Conservation (phyloP, 257 asterid species). For the Capsicum chinense region DNA sequence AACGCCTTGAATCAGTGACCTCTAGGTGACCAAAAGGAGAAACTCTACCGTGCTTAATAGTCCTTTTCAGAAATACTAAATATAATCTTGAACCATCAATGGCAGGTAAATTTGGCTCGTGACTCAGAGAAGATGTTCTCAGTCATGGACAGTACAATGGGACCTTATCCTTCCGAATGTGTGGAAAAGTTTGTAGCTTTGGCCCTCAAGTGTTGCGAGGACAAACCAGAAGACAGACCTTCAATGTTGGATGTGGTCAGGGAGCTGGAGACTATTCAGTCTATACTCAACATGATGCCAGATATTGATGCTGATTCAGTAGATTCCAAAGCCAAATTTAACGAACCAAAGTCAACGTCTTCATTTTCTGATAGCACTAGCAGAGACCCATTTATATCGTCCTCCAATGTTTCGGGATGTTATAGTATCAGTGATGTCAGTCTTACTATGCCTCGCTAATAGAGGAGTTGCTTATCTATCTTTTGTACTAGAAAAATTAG, state of each 20-base stretch:
- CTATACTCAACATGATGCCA: constrained; percentile 49
- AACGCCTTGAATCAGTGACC: not conserved
- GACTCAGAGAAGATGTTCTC: constrained; percentile 64
- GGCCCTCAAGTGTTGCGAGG: constrained; percentile 74
- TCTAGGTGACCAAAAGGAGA: not conserved
- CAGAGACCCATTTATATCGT: constrained; percentile 46
- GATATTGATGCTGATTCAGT: constrained; percentile 37
- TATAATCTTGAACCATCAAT: not conserved
- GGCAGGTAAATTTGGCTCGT: constrained; percentile 68
- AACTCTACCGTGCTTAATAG: not conserved
- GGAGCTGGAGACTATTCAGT: constrained; percentile 61
- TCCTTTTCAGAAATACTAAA: not conserved
- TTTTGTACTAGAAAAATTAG: constrained; percentile 13
- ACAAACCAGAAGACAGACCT: constrained; percentile 74
- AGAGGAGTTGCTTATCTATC: constrained; percentile 25
- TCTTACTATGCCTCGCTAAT: constrained; percentile 64
- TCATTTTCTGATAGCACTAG: constrained; percentile 35
- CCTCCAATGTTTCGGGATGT: constrained; percentile 49
- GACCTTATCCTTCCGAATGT: constrained; percentile 65
- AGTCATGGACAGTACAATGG: constrained; percentile 75
- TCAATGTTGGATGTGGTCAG: constrained; percentile 78
- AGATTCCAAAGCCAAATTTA: constrained; percentile 46
- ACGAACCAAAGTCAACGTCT: constrained; percentile 45
- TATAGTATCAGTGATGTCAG: constrained; percentile 61
- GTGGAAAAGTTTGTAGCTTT: constrained; percentile 62